Evolutionary conservation across 169 alveolate species (phyloP).

Genomic region (Cytauxzoon felis): DNA sequence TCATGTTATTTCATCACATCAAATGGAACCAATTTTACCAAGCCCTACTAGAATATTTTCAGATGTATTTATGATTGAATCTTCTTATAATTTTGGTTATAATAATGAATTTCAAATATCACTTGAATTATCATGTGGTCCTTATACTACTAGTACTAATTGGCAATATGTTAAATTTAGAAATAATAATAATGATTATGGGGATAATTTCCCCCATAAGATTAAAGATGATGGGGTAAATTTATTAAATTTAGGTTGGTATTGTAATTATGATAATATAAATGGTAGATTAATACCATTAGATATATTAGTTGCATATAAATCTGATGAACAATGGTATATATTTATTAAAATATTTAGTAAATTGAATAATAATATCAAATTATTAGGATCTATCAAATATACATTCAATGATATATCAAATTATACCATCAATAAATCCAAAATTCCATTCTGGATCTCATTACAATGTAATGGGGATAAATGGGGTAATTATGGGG

Average conservation of each 20-base stretch:
- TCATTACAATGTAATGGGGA: slow-evolving; percentile 23
- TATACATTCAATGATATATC: slow-evolving; percentile 38
- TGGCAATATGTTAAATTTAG: slow-evolving; percentile 48
- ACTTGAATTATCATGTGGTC: slow-evolving; percentile 83
- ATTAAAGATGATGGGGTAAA: slow-evolving; percentile 27
- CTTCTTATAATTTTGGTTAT: slow-evolving; percentile 56
- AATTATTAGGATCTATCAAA: slow-evolving; percentile 32
- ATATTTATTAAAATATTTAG: slow-evolving; percentile 72
- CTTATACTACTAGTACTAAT: slow-evolving; percentile 72
- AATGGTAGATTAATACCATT: slow-evolving; percentile 68
- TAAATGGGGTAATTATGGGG: slow-evolving; percentile 21
- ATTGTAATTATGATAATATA: slow-evolving; percentile 31
- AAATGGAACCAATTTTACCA: slow-evolving; percentile 78
- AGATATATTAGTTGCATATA: slow-evolving; percentile 68
- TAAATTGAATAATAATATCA: slow-evolving; percentile 25
- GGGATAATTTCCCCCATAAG: slow-evolving; percentile 26
- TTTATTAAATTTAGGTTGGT: slow-evolving; percentile 20
- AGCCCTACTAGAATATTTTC: slow-evolving; percentile 76
- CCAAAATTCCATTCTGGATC: slow-evolving; percentile 43
- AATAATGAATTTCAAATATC: slow-evolving; percentile 48
- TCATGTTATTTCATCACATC: slow-evolving; percentile 79
- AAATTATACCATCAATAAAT: slow-evolving; percentile 23
- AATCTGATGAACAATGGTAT: slow-evolving; percentile 81
- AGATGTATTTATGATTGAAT: slow-evolving; percentile 80
- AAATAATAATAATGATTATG: neutral